Base-by-base conservation (phyloP, 768 basidiomycete species). In the Pisolithus marmoratus region DNA sequence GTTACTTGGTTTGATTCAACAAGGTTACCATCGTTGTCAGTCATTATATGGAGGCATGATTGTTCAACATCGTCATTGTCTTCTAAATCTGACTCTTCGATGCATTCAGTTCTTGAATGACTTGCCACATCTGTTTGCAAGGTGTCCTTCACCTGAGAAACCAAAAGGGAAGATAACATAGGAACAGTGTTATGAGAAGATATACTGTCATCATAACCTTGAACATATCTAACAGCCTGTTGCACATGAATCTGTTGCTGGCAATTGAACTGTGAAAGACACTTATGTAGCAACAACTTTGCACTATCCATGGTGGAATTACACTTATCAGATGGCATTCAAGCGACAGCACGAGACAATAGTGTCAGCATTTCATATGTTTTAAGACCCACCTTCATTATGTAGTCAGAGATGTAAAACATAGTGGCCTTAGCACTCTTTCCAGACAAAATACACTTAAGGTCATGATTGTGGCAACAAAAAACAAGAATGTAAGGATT, bases 391-490 rank as follows among this genome's bases (percentile, higher is more conserved):
- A 63, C 58, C 42, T 70, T 72, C 8, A 67, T 72, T 12, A 71
- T 71, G 42, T 71, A 70, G 36, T 71, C 59, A 0, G 66, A 63
- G 12, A 72, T 69, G 47, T 70, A 72, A 48, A 67, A 70, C 61
- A 71, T 69, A 0, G 68, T 66, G 17, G 69, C 68, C 45, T 67
- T 71, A 1, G 65, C 70, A 38, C 57, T 57, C 46, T 63, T 61
- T 0, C 70, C 69, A 15, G 67, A 70, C 15, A 69, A 50, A 8
- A 72, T 68, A 38, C 66, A 70, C 29, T 70, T 67, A 1, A 70
- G 49, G 22, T 72, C 63, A 54, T 72, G 66, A 49, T 70, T 72
- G 44, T 72, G 72, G 0, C 64, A 12, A 26, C 63, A 65, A 52
- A 61, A 69, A 0, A 72, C 62, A 3, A 72, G 58, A 4, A 73